Percentiles rank a stretch among this genome's conserved stretches.
These are phyloP conservation scores for Citrus maxima DNA, from an alignment of 345 rosid species.

Conservation along the genomic window DNA sequence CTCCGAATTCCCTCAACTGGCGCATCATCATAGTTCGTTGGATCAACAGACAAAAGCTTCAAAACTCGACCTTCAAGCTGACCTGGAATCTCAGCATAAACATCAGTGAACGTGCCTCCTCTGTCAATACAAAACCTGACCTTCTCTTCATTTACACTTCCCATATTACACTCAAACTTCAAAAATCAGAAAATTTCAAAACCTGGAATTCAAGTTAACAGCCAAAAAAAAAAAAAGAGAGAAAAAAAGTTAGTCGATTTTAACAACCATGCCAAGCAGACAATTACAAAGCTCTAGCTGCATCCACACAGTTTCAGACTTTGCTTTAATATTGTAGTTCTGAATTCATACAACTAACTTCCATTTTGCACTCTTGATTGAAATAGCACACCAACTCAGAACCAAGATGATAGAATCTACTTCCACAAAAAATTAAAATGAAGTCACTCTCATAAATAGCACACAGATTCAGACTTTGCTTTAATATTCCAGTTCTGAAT, in stretches of 20 bases:
- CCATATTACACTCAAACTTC: slow-evolving; percentile 36
- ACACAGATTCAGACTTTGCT: background rate
- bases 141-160: slow-evolving; percentile 45
- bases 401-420: too few species aligned
- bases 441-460: too few species aligned
- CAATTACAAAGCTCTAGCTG: background rate
- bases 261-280: background rate
- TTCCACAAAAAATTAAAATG: too few species aligned
- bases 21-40: slow-evolving; percentile 92
- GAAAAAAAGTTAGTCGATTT: background rate
- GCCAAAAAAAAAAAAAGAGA: background rate
- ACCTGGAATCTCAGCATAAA: slow-evolving; percentile 94
- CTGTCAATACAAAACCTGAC: slow-evolving; percentile 85
- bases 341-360: background rate
- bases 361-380: background rate
- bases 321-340: background rate
- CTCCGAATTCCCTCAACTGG: slow-evolving; percentile 92
- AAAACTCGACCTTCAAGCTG: slow-evolving; percentile 61
- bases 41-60: slow-evolving; percentile 94
- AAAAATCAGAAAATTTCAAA: background rate
- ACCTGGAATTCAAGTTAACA: slow-evolving; percentile 6
- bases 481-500: background rate
- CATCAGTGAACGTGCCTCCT: slow-evolving; percentile 97
- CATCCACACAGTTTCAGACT: background rate
- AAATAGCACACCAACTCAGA: background rate